Base-by-base conservation (phyloP, 306 rosid species). In the Comarum palustre region DNA sequence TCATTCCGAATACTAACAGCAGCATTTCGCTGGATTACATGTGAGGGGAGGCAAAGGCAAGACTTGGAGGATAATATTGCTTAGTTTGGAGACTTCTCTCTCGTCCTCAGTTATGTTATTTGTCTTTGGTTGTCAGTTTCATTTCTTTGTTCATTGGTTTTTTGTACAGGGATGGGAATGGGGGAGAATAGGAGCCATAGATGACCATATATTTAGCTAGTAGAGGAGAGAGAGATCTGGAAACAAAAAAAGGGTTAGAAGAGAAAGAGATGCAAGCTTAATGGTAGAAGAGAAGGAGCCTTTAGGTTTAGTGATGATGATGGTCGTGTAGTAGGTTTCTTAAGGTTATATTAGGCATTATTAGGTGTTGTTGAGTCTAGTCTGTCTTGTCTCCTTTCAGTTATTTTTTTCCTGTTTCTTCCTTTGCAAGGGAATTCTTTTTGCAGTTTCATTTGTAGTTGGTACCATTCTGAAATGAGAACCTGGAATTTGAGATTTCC, bases 391-490 rank as follows among this genome's bases (percentile, higher is more conserved):
- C 75, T 77, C 59, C 58, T 58, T 61, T 76, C 86, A 86, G 77
- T 90, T 91, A 86, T 77, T 89, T 77, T 89, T 88, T 84, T 82
- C 46, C 58, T 60, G 57, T 54, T 14, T 64, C 75, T 82, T 89
- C 91, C 78, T 84, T 36, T 80, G 75, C 29, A 27, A 84, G 85
- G 88, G 91, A 86, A 92, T 92, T 92, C 97, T 92, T 95, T 95
- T 95, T 95, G 97, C 96, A 95, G 97, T 90, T 90, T 88, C 77
- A 86, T 82, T 90, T 95, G 90, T 90, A 90, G 96, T 87, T 75
- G 72, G 80, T 80, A 79, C 84, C 81, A 58, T 82, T 88, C 79
- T 86, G 87, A 85, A 84, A 85, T 77, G 84, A 87, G 92, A 81
- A 86, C 86, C 39, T 84, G 84, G 76, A 82, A 81, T 80, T 84